Evolutionary conservation across 2,329 filamentous ascomycete genomes (phyloP).

Genomic region (Arthrobotrys musiformis): DNA sequence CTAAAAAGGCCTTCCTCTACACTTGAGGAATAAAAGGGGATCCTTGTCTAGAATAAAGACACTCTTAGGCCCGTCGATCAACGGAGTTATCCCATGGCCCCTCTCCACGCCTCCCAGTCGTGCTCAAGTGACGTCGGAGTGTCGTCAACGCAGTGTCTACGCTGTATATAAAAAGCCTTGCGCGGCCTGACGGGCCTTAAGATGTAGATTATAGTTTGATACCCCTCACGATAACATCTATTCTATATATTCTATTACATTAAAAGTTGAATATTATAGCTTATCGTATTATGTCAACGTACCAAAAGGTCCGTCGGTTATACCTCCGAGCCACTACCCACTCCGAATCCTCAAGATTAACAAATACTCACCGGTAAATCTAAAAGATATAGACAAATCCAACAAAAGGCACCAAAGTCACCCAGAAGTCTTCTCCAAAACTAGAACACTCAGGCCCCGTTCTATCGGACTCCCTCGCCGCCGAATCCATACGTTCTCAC

Average conservation of each 20-base stretch:
- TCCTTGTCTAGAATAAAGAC: neutral
- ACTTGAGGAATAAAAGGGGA: too few relatives aligned
- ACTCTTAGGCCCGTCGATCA: neutral
- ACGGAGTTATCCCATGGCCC: neutral
- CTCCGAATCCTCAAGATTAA: neutral
- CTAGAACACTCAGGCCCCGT: slow-evolving; percentile 56
- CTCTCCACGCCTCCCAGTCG: neutral
- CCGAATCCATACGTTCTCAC: slow-evolving; percentile 53
- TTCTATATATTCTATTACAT: too few relatives aligned
- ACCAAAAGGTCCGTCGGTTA: slow-evolving; percentile 34
- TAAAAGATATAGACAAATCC: slow-evolving; percentile 53
- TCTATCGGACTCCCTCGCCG: slow-evolving; percentile 57
- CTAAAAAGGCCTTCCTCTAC: too few relatives aligned
- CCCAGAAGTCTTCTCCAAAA: slow-evolving; percentile 46
- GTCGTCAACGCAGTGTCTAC: slow-evolving; percentile 32
- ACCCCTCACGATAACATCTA: too few relatives aligned
- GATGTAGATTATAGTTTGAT: too few relatives aligned
- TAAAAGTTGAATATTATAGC: neutral
- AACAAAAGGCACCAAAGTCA: slow-evolving; percentile 56
- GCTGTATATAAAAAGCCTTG: neutral
- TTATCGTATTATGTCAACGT: slow-evolving; percentile 15
- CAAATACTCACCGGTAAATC: neutral
- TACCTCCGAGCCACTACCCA: too few relatives aligned
- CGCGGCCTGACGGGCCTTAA: neutral
- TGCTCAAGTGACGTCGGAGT: slow-evolving; percentile 21